These are phyloP conservation scores for Halenospora varia DNA, from an alignment of 495 filamentous ascomycete species.

Conservation along the genomic window DNA sequence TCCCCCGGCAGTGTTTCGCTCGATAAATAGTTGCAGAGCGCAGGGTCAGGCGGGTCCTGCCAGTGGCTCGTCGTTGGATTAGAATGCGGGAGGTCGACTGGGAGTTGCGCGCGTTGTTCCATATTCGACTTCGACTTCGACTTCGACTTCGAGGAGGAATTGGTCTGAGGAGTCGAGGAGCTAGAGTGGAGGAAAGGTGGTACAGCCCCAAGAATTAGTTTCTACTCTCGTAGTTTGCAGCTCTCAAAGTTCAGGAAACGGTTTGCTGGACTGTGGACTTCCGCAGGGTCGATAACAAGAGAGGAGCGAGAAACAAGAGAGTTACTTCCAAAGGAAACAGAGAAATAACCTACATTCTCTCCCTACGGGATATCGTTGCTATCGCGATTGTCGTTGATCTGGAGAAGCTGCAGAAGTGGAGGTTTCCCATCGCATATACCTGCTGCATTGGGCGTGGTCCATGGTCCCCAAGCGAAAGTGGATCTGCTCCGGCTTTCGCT, in stretches of 20 bases:
- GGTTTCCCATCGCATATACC: not conserved
- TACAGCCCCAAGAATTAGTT: too few species aligned
- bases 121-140: too few species aligned
- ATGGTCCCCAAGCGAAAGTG: slow-evolving; percentile 1
- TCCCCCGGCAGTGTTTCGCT: slow-evolving; percentile 38
- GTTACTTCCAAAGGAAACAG: too few species aligned
- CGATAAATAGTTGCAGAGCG: slow-evolving; percentile 49
- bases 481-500: not conserved
- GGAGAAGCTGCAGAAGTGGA: slow-evolving; percentile 7
- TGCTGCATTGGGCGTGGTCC: slow-evolving; percentile 14
- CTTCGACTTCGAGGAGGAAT: too few species aligned
- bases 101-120: slow-evolving; percentile 41
- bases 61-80: slow-evolving; percentile 68
- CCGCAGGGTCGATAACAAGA: too few species aligned
- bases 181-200: too few species aligned
- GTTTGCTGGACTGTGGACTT: too few species aligned
- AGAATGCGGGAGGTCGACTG: slow-evolving; percentile 44
- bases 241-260: too few species aligned
- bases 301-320: slow-evolving; percentile 2
- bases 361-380: not conserved
- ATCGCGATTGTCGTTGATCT: not conserved
- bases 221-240: too few species aligned
- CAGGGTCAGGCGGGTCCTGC: slow-evolving; percentile 57
- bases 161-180: too few species aligned
- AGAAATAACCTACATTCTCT: slow-evolving; percentile 12